Evolutionary conservation across 1,284 basidiomycete species (phyloP).

Genomic region (Austroboletus rostrupii): DNA sequence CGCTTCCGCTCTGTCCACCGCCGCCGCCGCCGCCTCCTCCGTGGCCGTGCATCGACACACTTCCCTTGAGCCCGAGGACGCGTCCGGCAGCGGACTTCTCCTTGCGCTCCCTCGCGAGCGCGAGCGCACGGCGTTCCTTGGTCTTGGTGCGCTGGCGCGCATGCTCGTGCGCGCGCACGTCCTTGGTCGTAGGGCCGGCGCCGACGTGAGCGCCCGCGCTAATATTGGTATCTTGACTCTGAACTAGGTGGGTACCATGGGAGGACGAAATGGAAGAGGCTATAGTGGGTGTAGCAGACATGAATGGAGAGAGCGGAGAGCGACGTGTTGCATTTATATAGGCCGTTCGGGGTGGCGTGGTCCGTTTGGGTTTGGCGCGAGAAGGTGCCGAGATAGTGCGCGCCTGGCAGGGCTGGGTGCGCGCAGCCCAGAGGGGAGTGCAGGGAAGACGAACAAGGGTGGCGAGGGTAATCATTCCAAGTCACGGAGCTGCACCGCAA

Average conservation of each 20-base stretch:
- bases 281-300: conserved; percentile 27
- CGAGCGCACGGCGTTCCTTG: conserved; percentile 32
- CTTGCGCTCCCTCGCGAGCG: conserved; percentile 30
- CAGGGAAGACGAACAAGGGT: conserved; percentile 6
- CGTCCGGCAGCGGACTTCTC: conserved; percentile 20
- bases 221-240: not conserved
- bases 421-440: conserved; percentile 1
- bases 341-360: conserved; percentile 23
- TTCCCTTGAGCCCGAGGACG: conserved; percentile 20
- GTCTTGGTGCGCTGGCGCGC: conserved; percentile 30
- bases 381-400: conserved; percentile 21
- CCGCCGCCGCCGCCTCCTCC: conserved; percentile 5
- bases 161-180: conserved; percentile 30
- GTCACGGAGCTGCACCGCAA: conserved; percentile 19
- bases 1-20: too few species aligned
- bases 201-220: conserved; percentile 12
- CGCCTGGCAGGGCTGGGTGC: not conserved
- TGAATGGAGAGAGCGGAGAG: conserved; percentile 14
- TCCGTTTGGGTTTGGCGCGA: conserved; percentile 20
- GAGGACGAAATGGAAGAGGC: conserved; percentile 12
- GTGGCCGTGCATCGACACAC: not conserved
- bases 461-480: conserved; percentile 12
- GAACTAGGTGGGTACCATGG: conserved; percentile 16
- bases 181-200: conserved; percentile 17
- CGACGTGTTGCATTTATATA: conserved; percentile 28